These are phyloP conservation scores for Umbelopsis vinacea DNA, from an alignment of 192 early-diverging fungal species.

Conservation along the genomic window DNA sequence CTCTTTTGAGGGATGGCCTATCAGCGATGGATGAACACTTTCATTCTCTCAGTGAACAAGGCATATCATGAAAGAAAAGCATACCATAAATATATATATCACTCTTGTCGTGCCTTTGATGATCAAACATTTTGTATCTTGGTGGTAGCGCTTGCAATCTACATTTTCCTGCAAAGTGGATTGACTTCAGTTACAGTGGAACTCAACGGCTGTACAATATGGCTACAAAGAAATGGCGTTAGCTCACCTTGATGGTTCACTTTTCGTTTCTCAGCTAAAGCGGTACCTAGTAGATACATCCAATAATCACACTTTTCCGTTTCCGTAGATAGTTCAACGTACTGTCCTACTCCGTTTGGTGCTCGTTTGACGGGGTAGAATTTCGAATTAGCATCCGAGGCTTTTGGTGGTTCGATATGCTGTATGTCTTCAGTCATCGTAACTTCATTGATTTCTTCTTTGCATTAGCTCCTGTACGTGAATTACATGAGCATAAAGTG, in stretches of 20 bases:
- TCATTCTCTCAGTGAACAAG: no score
- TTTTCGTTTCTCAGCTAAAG: not conserved
- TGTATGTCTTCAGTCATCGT: not conserved
- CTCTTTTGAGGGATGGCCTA: slow-evolving; percentile 7
- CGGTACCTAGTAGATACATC: slow-evolving; percentile 2
- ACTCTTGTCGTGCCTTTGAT: not conserved
- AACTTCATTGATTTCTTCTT: not conserved
- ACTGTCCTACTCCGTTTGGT: not conserved
- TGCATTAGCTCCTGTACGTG: not conserved
- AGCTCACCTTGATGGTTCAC: not conserved
- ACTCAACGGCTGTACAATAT: not conserved
- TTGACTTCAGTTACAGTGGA: not conserved
- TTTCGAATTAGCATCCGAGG: not conserved
- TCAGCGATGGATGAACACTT: not conserved
- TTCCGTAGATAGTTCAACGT: not conserved
- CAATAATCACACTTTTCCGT: slow-evolving; percentile 6
- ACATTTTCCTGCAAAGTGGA: not conserved
- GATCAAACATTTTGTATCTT: slow-evolving; percentile 10
- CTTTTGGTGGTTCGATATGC: not conserved
- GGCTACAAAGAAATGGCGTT: not conserved
- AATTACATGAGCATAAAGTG: no score
- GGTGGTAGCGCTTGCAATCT: not conserved
- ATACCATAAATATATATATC: slow-evolving; percentile 9
- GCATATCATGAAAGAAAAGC: not conserved
- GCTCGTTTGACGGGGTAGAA: not conserved